phyloP scores from a whole-genome alignment of 768 basidiomycete species.

The Amanita rubescens region DNA sequence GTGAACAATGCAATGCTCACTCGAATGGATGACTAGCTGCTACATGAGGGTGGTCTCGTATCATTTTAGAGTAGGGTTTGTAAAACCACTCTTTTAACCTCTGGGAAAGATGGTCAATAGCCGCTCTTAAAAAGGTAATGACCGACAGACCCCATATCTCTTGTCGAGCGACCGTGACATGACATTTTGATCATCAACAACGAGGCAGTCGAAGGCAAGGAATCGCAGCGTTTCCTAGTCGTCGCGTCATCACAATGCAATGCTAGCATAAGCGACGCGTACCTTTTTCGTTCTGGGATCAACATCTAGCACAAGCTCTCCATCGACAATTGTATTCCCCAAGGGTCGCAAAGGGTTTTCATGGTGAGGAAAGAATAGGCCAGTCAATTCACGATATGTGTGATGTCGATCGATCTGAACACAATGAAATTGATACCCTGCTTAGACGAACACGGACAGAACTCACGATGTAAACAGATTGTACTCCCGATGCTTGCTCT shows the following conservation, averaged over 20 bases:
- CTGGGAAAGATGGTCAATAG: constrained; percentile 29
- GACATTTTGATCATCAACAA: constrained; percentile 78
- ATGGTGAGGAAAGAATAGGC: constrained; percentile 87
- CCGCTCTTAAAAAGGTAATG: constrained; percentile 7
- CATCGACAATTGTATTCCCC: constrained; percentile 80
- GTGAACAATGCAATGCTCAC: constrained; percentile 39
- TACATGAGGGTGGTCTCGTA: constrained; percentile 63
- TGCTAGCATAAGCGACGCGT: constrained; percentile 17
- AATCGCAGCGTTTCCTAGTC: constrained; percentile 72
- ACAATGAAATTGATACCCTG: background rate
- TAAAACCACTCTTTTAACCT: constrained; percentile 77
- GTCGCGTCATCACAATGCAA: constrained; percentile 3
- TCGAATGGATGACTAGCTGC: constrained; percentile 66
- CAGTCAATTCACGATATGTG: constrained; percentile 62
- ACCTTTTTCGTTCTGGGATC: constrained; percentile 72
- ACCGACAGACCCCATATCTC: constrained; percentile 74
- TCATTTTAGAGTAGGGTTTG: constrained; percentile 68
- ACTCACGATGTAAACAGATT: constrained; percentile 72
- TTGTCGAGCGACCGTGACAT: constrained; percentile 79
- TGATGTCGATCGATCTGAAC: constrained; percentile 92
- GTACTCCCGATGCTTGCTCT: constrained; percentile 41
- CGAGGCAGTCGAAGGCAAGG: constrained; percentile 90
- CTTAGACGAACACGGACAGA: background rate
- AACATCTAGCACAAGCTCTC: constrained; percentile 87
- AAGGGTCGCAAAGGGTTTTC: constrained; percentile 63